Evolutionary conservation across 768 basidiomycete species (phyloP), one percentile per base, ranked within the genome.

Genomic region (Stropharia rugosoannulata): DNA sequence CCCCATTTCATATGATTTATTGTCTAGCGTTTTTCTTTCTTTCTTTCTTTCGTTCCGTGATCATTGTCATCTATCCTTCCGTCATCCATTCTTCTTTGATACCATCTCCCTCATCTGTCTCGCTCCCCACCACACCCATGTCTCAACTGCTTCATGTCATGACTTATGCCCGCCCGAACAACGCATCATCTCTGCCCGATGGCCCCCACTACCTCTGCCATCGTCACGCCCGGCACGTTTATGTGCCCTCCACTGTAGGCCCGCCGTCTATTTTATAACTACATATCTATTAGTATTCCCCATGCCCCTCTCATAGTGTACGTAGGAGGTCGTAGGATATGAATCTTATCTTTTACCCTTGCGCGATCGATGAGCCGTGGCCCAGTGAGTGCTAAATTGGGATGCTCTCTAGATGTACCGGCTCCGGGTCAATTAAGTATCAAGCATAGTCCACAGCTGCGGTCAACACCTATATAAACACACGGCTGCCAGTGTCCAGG

Each of bases 191-290:
- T 32, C 41, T 56, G 54, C 44, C 43, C 57, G 57, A 38, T 58
- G 64, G 60, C 45, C 59, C 39, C 62, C 54, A 47, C 56, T 55
- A 57, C 60, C 58, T 13, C 32, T 19, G 40, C 50, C 51, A 27
- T 18, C 29, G 12, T 12, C 32, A 10, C 16, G 41, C n/a, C 36
- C n/a, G 38, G 37, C 49, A 19, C 36, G 10, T n/a, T 15, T 39
- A 18, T 38, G 54, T 55, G 66, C 65, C 64, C 61, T 64, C 65
- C 63, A 60, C 59, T 63, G 61, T 64, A 65, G 64, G 62, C 60
- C 51, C 59, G 51, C 61, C 73, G 72, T 75, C 69, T 77, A 77
- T 73, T 70, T 67, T 76, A 73, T 74, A 75, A 74, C 70, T 74
- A 70, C 71, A 64, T 62, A 70, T 64, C 65, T 64, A 66, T 68